Percentiles rank a stretch among this genome's conserved stretches.
These are phyloP conservation scores for Penicillium sp. DNA, from an alignment of 2,329 filamentous ascomycete genomes.

Conservation along the genomic window DNA sequence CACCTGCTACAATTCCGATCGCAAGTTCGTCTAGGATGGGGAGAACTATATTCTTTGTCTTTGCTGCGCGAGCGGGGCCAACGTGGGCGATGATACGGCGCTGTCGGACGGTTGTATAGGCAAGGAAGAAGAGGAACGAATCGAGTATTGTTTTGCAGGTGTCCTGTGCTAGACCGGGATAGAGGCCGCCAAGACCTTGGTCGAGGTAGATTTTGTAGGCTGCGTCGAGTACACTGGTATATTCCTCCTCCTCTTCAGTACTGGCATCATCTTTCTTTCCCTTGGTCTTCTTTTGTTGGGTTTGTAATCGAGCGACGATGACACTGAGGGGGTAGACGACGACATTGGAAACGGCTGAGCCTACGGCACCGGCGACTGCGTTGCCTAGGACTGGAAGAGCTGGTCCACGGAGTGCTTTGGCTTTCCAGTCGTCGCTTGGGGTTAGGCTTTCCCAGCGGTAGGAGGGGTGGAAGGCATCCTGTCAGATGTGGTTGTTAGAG, in stretches of 20 bases:
- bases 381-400: constrained; percentile 74
- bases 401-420: constrained; percentile 35
- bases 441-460: constrained; percentile 39
- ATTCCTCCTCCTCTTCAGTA: constrained; percentile 49
- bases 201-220: constrained; percentile 67
- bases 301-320: constrained; percentile 77
- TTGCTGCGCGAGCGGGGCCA: constrained; percentile 18
- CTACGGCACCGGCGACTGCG: constrained; percentile 74
- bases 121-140: constrained; percentile 83
- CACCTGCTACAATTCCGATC: constrained; percentile 69
- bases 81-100: constrained; percentile 43
- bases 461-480: constrained; percentile 48
- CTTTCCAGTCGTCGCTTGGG: constrained; percentile 32
- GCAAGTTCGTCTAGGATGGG: constrained; percentile 70
- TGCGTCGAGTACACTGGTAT: constrained; percentile 67
- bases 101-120: constrained; percentile 63
- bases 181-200: constrained; percentile 75
- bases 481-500: background rate
- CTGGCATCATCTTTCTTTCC: constrained; percentile 50
- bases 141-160: constrained; percentile 68
- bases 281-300: constrained; percentile 58
- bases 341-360: constrained; percentile 76
- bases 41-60: constrained; percentile 43
- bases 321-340: constrained; percentile 79
- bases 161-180: constrained; percentile 63